Evolutionary conservation across 768 basidiomycete genomes (phyloP).

Genomic region (Trametes maxima): DNA sequence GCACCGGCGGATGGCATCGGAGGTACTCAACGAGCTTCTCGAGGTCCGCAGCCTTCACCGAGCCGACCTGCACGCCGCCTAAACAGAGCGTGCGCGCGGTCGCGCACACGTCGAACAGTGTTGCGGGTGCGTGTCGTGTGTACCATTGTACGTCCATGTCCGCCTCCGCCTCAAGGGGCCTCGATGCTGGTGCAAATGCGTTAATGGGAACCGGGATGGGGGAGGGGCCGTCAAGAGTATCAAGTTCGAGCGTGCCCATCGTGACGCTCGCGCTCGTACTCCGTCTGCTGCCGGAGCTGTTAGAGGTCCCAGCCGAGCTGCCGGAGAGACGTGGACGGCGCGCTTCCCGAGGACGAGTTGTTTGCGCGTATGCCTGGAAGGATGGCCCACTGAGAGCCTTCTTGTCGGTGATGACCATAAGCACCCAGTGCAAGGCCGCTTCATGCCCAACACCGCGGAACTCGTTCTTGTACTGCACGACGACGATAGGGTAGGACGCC

Average conservation of each 20-base stretch:
- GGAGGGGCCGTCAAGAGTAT: background rate
- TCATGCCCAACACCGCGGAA: conserved; percentile 21
- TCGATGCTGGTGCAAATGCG: background rate
- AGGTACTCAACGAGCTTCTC: conserved; percentile 23
- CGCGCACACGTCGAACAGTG: conserved; percentile 19
- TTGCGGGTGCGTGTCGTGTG: conserved; percentile 11
- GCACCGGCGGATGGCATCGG: conserved; percentile 19
- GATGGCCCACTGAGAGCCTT: conserved; percentile 17
- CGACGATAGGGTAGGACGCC: conserved; percentile 22
- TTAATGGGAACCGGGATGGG: background rate
- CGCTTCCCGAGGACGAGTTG: background rate
- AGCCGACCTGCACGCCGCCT: conserved; percentile 22
- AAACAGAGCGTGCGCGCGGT: conserved; percentile 22
- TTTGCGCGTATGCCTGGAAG: conserved; percentile 24
- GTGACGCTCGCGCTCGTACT: conserved; percentile 15
- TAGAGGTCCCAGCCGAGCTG: conserved; percentile 8
- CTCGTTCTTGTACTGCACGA: conserved; percentile 26
- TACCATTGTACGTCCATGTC: conserved; percentile 17
- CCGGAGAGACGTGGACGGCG: conserved; percentile 14
- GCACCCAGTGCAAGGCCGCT: conserved; percentile 25
- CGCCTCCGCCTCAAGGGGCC: background rate
- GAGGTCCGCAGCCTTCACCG: conserved; percentile 18
- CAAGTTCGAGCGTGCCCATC: conserved; percentile 1
- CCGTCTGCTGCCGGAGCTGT: background rate
- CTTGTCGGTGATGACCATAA: conserved; percentile 22